Evolutionary conservation across 2,329 filamentous ascomycete genomes (phyloP).

Genomic region (Chaetomium olivaceum): DNA sequence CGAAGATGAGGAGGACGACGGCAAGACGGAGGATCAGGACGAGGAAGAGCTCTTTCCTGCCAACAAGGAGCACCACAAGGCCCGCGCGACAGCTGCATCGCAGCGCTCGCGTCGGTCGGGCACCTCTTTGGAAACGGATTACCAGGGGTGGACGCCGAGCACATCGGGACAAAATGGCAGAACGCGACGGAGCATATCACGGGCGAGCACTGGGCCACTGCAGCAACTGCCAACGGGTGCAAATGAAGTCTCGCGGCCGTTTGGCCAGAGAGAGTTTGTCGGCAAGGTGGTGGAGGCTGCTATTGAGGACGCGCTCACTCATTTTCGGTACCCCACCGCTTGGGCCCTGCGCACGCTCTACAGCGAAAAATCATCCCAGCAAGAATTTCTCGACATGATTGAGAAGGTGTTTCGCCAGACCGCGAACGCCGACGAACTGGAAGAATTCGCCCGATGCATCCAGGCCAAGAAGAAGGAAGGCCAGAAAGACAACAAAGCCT

Average conservation of each 20-base stretch:
- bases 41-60: slow-evolving; percentile 23
- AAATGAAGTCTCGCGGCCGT: slow-evolving; percentile 27
- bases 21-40: slow-evolving; percentile 26
- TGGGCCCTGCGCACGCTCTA: slow-evolving; percentile 62
- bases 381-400: slow-evolving; percentile 56
- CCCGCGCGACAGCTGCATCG: slow-evolving; percentile 18
- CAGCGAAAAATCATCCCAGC: slow-evolving; percentile 56
- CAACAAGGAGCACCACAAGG: slow-evolving; percentile 8
- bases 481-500: slow-evolving; percentile 52
- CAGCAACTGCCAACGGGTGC: slow-evolving; percentile 31
- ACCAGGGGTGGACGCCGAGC: slow-evolving; percentile 26
- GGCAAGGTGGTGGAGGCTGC: slow-evolving; percentile 58
- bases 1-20: slow-evolving; percentile 33
- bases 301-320: slow-evolving; percentile 59
- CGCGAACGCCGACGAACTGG: slow-evolving; percentile 53
- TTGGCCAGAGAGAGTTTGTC: slow-evolving; percentile 46
- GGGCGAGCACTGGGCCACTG: slow-evolving; percentile 28
- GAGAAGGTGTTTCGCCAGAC: slow-evolving; percentile 60
- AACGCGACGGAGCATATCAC: slow-evolving; percentile 31
- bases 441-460: slow-evolving; percentile 54
- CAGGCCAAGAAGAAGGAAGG: slow-evolving; percentile 58
- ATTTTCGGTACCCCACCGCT: slow-evolving; percentile 61
- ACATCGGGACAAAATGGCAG: slow-evolving; percentile 23
- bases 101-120: slow-evolving; percentile 28
- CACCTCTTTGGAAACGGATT: slow-evolving; percentile 23